phyloP scores from a whole-genome alignment of 208 protist species.

The Trypanosoma grayi region DNA sequence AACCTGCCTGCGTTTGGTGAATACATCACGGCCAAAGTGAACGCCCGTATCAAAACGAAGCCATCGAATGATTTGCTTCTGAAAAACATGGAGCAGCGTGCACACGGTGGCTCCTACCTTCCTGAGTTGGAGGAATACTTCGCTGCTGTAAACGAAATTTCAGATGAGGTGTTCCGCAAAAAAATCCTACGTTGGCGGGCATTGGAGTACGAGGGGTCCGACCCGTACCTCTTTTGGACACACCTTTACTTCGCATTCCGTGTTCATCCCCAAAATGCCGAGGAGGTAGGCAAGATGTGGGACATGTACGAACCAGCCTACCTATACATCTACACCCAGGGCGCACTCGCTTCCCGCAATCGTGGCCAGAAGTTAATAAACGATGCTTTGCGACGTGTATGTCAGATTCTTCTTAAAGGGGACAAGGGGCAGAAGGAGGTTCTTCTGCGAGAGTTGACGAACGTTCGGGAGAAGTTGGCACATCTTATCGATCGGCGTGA shows the following conservation, averaged over 20 bases:
- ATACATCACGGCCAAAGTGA: slow-evolving; percentile 64
- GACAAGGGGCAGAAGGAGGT: slow-evolving; percentile 51
- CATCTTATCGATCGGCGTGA: slow-evolving; percentile 75
- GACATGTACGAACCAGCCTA: slow-evolving; percentile 85
- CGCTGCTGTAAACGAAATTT: slow-evolving; percentile 51
- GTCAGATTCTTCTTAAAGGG: slow-evolving; percentile 78
- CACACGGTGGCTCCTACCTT: slow-evolving; percentile 45
- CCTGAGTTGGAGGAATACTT: slow-evolving; percentile 71
- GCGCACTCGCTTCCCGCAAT: slow-evolving; percentile 59
- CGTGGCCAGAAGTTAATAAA: slow-evolving; percentile 80
- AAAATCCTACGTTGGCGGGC: slow-evolving; percentile 81
- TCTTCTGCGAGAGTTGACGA: slow-evolving; percentile 68
- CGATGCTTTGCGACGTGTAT: slow-evolving; percentile 74
- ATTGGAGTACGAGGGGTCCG: slow-evolving; percentile 65
- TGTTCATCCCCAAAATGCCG: slow-evolving; percentile 61
- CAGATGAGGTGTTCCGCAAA: slow-evolving; percentile 63
- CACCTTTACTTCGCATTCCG: slow-evolving; percentile 88
- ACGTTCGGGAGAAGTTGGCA: slow-evolving; percentile 78
- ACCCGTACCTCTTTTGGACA: slow-evolving; percentile 84
- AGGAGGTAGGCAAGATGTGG: slow-evolving; percentile 76
- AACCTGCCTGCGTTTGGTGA: slow-evolving; percentile 79
- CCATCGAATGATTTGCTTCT: slow-evolving; percentile 69
- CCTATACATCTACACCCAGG: slow-evolving; percentile 83
- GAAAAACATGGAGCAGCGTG: slow-evolving; percentile 65
- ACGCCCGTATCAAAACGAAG: slow-evolving; percentile 31